Evolutionary conservation across 257 asterid species (phyloP), one percentile per base, ranked within the genome.

Genomic region (Misopates orontium): DNA sequence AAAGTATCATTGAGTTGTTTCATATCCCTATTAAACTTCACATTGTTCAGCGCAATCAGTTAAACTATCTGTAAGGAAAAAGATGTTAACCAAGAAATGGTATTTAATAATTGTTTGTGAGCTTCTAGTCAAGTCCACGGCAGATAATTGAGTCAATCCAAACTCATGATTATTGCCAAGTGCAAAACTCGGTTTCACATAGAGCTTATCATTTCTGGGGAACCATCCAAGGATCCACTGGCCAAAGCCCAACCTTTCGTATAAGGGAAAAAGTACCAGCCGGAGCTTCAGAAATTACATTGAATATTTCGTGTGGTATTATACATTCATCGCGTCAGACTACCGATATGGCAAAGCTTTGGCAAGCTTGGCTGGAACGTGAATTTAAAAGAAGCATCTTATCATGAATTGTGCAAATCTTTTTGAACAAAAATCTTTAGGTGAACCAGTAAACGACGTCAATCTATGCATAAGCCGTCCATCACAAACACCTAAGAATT

Each of bases 391-490:
- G 24, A 18, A 50, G 51, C 50, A 23, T 20, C 39, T 40, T 39
- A 51, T 18, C 24, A 42, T 50, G n/a, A 61, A 17, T 24, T 42
- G 21, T 11, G 40, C 71, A 57, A 28, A 50, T 11, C n/a, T 45
- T 2, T 23, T 48, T 50, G 20, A 49, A 40, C 28, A 40, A 7
- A n/a, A 10, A 13, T 20, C 31, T 55, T 41, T 62, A 48, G n/a
- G 11, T 52, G 28, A 52, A 51, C 56, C 64, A 66, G 8, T 66
- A 54, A 1, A 19, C 21, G 40, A 19, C 53, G 31, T 40, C 56
- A 45, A 47, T n/a, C 50, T 21, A 20, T 54, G 59, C 48, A 12
- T 5, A 9, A 22, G 32, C 49, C 36, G 24, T 36, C 24, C 44
- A 62, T 9, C 21, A 5, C 19, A 62, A 50, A 8, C 20, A 56